Evolutionary conservation across 2,329 filamentous ascomycete genomes (phyloP).

Genomic region (Teratosphaeria pseudoeucalypti): DNA sequence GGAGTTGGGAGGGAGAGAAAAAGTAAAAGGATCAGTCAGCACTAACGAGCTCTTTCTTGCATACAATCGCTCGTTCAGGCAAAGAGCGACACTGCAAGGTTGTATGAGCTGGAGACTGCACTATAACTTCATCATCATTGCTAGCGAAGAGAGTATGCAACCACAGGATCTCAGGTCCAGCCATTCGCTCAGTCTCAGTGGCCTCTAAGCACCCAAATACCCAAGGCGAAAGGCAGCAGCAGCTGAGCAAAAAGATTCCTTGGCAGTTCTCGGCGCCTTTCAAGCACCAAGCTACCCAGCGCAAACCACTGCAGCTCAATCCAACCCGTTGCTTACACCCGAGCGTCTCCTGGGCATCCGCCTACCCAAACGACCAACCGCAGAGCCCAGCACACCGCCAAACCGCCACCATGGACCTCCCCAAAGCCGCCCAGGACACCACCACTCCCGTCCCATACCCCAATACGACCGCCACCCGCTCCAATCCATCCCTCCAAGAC

Average conservation of each 20-base stretch:
- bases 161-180: too few species aligned
- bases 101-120: neutral
- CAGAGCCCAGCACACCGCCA: too few species aligned
- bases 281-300: too few species aligned
- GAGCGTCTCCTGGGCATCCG: too few species aligned
- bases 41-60: neutral
- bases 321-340: too few species aligned
- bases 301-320: too few species aligned
- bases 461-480: neutral
- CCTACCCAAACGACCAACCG: too few species aligned
- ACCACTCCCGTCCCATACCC: neutral
- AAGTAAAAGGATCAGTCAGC: neutral
- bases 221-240: too few species aligned
- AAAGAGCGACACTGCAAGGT: neutral
- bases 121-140: neutral
- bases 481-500: neutral
- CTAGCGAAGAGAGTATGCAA: neutral
- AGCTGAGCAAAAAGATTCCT: too few species aligned
- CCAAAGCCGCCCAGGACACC: neutral
- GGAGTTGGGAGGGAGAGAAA: neutral
- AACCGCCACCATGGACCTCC: neutral
- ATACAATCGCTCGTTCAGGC: neutral
- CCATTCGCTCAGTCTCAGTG: too few species aligned
- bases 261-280: too few species aligned
- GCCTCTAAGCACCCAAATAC: too few species aligned